Evolutionary conservation across 2,329 filamentous ascomycete genomes (phyloP), one percentile per base, ranked within the genome.

Genomic region (Ascochyta viciae-villosae): DNA sequence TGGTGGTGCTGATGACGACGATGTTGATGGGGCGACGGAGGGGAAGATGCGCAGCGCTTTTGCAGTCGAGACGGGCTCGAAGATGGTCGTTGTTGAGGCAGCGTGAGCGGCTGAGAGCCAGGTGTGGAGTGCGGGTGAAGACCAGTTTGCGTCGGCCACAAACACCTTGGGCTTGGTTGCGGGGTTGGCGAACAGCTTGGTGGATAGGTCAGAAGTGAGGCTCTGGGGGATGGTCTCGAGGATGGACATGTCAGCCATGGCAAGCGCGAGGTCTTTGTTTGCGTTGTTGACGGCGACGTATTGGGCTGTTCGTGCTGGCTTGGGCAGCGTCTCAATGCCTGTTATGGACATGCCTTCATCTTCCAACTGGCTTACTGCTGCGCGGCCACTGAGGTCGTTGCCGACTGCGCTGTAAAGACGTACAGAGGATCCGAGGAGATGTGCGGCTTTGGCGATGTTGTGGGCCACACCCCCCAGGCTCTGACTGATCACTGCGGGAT

Each of bases 221-320:
- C 45, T 34, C 26, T 63, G 29, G 1, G 75, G 73, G 3, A 79
- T 75, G 6, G 76, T 74, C 63, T 86, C 82, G 35, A 96, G 85
- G 65, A 96, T 94, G 51, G 82, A 85, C 92, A 98, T 97, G 72
- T 98, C 95, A 4, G 94, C 93, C 91, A 97, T 96, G 41, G 92
- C 94, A 60, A 97, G 77, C n/a, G 93, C 83, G 2, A 99, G 85
- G 61, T 93, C 89, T 74, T 92, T 96, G 57, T 89, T 86, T 0
- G 81, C 81, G 70, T 96, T 90, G 72, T 98, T 99, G 62, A 98
- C 81, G 15, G 94, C 90, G 3, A 98, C 85, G 73, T 98, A 98
- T 74, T 97, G 92, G 0, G 93, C 92, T 2, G 94, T 98, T 52
- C 90, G 84, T 29, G 82, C 82, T 3, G 80, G 80, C 22, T 62